Evolutionary conservation across 2,329 filamentous ascomycete genomes (phyloP).

Genomic region (Clarireedia paspali): DNA sequence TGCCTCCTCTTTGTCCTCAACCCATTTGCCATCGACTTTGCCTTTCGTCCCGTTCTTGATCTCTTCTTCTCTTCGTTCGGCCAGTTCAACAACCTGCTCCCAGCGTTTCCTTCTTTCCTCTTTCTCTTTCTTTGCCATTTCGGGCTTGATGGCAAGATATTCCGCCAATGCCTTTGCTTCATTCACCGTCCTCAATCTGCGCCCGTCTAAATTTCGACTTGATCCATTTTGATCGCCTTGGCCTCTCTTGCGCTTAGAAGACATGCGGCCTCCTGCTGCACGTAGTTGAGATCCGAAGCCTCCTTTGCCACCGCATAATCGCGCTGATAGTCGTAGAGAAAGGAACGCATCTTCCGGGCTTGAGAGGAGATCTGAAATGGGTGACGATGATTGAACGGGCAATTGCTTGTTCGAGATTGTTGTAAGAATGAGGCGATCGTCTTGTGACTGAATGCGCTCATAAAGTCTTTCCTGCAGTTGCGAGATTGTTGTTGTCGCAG

Average conservation of each 20-base stretch:
- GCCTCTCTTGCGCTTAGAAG: constrained; percentile 76
- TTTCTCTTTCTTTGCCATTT: constrained; percentile 93
- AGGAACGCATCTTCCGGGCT: constrained; percentile 58
- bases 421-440: constrained; percentile 65
- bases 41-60: constrained; percentile 65
- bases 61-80: constrained; percentile 78
- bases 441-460: constrained; percentile 50
- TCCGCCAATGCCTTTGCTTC: constrained; percentile 94
- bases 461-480: constrained; percentile 59
- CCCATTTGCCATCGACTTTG: constrained; percentile 81
- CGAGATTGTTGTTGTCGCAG: constrained; percentile 54
- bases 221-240: constrained; percentile 80
- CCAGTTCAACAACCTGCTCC: constrained; percentile 79
- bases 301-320: constrained; percentile 87
- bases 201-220: constrained; percentile 86
- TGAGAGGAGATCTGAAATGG: constrained; percentile 56
- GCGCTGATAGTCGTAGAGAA: constrained; percentile 70
- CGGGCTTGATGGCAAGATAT: constrained; percentile 89
- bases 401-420: constrained; percentile 73
- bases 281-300: constrained; percentile 96
- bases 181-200: constrained; percentile 81
- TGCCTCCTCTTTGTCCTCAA: constrained; percentile 89
- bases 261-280: constrained; percentile 96
- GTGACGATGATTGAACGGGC: constrained; percentile 40
- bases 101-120: constrained; percentile 77